A percentile compares a stretch with the other conserved stretches of the same genome.
These are phyloP conservation scores for Agrocybe chaxingu DNA, from an alignment of 768 basidiomycete species.

Conservation along the genomic window DNA sequence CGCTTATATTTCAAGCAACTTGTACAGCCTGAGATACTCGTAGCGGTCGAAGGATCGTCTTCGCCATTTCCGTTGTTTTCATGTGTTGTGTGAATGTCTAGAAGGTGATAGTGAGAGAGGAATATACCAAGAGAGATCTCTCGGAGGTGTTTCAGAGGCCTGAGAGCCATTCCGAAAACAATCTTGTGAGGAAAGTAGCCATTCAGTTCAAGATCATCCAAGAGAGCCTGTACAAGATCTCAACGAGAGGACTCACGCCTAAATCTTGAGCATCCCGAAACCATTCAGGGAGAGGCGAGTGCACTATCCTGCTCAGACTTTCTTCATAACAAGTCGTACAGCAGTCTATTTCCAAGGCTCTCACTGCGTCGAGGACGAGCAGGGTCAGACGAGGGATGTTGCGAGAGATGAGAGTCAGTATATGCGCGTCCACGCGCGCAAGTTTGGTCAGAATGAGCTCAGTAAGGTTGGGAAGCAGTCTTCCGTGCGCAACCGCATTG, in stretches of 20 bases:
- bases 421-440: slow-evolving; percentile 50
- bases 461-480: slow-evolving; percentile 35
- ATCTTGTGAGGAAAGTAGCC: slow-evolving; percentile 5
- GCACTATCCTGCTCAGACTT: slow-evolving; percentile 45
- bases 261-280: slow-evolving; percentile 40
- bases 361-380: slow-evolving; percentile 58
- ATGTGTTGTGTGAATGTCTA: slow-evolving; percentile 47
- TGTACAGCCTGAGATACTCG: slow-evolving; percentile 33
- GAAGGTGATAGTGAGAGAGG: slow-evolving; percentile 51
- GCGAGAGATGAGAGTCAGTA: slow-evolving; percentile 45
- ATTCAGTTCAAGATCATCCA: neutral
- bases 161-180: slow-evolving; percentile 13
- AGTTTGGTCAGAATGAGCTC: slow-evolving; percentile 49
- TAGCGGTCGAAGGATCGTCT: slow-evolving; percentile 20
- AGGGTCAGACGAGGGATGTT: slow-evolving; percentile 42
- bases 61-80: slow-evolving; percentile 21
- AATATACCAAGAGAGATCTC: slow-evolving; percentile 61
- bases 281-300: slow-evolving; percentile 61
- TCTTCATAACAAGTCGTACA: slow-evolving; percentile 69
- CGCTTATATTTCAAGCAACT: slow-evolving; percentile 25
- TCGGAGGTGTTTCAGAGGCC: slow-evolving; percentile 37
- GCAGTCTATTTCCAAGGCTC: slow-evolving; percentile 53
- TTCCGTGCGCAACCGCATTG: slow-evolving; percentile 23
- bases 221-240: neutral
- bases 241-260: slow-evolving; percentile 41